Evolutionary conservation across 192 early-diverging fungal genomes (phyloP).

Genomic region (Piromyces sp.): DNA sequence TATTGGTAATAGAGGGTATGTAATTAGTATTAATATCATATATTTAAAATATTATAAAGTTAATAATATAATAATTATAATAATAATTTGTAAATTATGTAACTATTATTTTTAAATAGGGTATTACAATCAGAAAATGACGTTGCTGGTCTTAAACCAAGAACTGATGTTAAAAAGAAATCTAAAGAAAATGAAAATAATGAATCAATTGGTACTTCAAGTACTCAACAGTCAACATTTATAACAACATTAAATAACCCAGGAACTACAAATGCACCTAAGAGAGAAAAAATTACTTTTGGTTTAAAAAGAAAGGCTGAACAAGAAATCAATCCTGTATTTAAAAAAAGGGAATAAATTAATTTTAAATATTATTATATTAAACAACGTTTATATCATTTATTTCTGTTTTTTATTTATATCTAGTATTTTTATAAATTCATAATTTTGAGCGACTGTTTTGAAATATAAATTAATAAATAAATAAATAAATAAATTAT

Average conservation of each 20-base stretch:
- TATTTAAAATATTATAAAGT: background rate
- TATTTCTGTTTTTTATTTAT: too few relatives aligned
- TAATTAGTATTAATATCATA: background rate
- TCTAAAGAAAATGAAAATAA: background rate
- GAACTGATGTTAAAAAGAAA: background rate
- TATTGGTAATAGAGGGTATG: slow-evolving; percentile 49
- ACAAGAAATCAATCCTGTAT: background rate
- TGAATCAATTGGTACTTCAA: background rate
- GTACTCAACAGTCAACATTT: background rate
- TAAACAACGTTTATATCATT: too few relatives aligned
- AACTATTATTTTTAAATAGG: background rate
- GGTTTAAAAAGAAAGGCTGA: background rate
- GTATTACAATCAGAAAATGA: background rate
- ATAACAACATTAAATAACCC: background rate
- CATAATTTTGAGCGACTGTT: too few relatives aligned
- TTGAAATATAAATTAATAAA: too few relatives aligned
- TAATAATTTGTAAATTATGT: too few relatives aligned
- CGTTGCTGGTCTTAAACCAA: background rate
- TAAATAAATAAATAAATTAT: too few relatives aligned
- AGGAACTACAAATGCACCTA: background rate
- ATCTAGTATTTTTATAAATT: too few relatives aligned
- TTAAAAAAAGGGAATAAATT: background rate
- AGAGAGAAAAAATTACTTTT: background rate
- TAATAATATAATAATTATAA: too few relatives aligned
- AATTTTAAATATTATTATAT: too few relatives aligned